phyloP scores from a whole-genome alignment of 2,329 filamentous ascomycete genomes.

The Penicillium concentricum region DNA sequence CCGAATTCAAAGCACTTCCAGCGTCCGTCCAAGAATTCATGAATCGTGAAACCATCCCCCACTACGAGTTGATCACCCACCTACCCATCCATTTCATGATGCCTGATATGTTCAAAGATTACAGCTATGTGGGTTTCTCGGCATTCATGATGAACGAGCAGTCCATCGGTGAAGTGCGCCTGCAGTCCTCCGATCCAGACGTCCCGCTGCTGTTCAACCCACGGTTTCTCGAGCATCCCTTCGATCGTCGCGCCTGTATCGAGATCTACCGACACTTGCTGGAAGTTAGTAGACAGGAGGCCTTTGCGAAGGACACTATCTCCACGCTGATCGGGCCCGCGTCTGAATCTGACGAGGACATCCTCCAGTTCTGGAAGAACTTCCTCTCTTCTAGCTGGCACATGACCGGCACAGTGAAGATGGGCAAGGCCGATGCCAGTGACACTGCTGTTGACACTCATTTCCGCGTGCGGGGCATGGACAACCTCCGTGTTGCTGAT shows the following conservation, averaged over 20 bases:
- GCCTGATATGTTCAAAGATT: conserved; percentile 39
- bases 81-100: conserved; percentile 45
- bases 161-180: conserved; percentile 51
- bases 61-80: conserved; percentile 56
- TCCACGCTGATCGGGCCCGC: conserved; percentile 45
- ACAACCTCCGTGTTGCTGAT: conserved; percentile 43
- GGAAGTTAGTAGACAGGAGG: conserved; percentile 44
- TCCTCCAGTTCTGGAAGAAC: conserved; percentile 49
- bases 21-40: conserved; percentile 46
- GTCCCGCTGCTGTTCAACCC: conserved; percentile 55
- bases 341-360: conserved; percentile 54
- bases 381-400: conserved; percentile 53
- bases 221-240: conserved; percentile 54
- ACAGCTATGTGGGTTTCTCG: conserved; percentile 46
- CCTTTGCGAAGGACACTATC: conserved; percentile 48
- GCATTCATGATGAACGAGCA: conserved; percentile 57
- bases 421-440: conserved; percentile 49
- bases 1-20: conserved; percentile 55
- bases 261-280: conserved; percentile 50
- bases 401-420: conserved; percentile 58
- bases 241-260: conserved; percentile 53
- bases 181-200: conserved; percentile 54
- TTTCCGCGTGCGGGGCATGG: conserved; percentile 41
- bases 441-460: conserved; percentile 51
- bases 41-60: conserved; percentile 52